Conservation (phyloP, 1,284 basidiomycete species). For the Cystobasidium sp. region DNA sequence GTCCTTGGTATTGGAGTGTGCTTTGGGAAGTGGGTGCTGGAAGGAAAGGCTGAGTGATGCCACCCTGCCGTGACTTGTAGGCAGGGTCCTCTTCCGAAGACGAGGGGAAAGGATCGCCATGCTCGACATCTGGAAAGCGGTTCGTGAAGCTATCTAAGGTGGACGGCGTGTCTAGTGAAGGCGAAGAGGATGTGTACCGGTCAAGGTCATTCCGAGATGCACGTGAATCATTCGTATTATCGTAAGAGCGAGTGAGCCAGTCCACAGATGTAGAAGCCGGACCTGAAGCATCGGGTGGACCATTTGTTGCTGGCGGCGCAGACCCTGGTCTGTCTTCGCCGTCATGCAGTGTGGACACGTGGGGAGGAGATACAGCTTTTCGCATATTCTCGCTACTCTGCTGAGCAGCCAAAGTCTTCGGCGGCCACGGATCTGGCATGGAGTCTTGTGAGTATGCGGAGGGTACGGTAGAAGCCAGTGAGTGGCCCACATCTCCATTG, state of each 20-base stretch:
- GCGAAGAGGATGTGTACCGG: neutral
- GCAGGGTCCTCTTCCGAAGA: neutral
- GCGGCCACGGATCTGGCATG: constrained; percentile 23
- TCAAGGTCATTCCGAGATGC: neutral
- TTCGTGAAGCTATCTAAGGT: constrained; percentile 25
- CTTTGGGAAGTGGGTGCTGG: constrained; percentile 33
- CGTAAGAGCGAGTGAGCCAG: neutral
- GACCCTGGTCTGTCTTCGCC: constrained; percentile 7
- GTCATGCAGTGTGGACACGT: neutral
- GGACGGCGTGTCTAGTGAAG: constrained; percentile 4
- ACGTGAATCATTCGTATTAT: neutral
- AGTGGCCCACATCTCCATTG: neutral
- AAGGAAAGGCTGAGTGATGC: constrained; percentile 22
- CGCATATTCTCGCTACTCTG: constrained; percentile 7
- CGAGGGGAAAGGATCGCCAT: constrained; percentile 24
- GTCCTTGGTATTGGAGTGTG: neutral
- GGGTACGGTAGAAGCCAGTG: constrained; percentile 14
- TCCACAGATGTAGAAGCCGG: constrained; percentile 10
- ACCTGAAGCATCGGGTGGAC: constrained; percentile 28
- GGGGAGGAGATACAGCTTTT: neutral
- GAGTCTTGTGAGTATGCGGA: constrained; percentile 21
- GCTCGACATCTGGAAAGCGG: constrained; percentile 43
- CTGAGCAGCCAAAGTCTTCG: constrained; percentile 2
- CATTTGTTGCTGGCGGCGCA: constrained; percentile 9
- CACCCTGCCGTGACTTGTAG: neutral